Evolutionary conservation across 1,284 basidiomycete species (phyloP).

Genomic region (Vanrija humicola): DNA sequence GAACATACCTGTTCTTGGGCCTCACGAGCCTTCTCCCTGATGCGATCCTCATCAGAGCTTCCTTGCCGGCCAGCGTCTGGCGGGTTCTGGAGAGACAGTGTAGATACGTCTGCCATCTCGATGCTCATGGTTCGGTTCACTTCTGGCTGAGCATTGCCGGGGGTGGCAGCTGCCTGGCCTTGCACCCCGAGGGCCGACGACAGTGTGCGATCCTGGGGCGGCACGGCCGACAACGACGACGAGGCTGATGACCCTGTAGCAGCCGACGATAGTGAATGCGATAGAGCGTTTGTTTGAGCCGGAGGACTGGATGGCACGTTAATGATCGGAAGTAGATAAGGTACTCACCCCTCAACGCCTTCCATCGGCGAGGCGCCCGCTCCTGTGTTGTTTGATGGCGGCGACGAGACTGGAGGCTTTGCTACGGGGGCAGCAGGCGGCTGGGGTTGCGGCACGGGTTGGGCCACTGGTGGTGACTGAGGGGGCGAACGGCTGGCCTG

Average conservation of each 20-base stretch:
- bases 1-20: constrained; percentile 47
- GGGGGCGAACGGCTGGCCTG: not conserved
- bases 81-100: constrained; percentile 15
- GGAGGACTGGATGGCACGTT: not conserved
- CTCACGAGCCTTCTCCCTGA: constrained; percentile 46
- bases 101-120: constrained; percentile 42
- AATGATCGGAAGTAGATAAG: not conserved
- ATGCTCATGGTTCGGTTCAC: constrained; percentile 37
- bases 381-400: not conserved
- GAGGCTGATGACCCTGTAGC: constrained; percentile 22
- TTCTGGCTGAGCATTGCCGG: constrained; percentile 5
- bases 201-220: constrained; percentile 27
- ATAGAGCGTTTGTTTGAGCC: not conserved
- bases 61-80: constrained; percentile 18
- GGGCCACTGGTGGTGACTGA: not conserved
- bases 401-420: not conserved
- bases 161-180: not conserved
- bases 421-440: not conserved
- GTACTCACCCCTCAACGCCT: constrained; percentile 26
- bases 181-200: constrained; percentile 30
- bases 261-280: constrained; percentile 12
- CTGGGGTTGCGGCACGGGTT: not conserved
- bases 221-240: constrained; percentile 29
- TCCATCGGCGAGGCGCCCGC: constrained; percentile 22
- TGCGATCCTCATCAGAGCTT: constrained; percentile 40